Evolutionary conservation across 108 stramenopile species (phyloP).

Genomic region (Pseudonitzschia pungens): DNA sequence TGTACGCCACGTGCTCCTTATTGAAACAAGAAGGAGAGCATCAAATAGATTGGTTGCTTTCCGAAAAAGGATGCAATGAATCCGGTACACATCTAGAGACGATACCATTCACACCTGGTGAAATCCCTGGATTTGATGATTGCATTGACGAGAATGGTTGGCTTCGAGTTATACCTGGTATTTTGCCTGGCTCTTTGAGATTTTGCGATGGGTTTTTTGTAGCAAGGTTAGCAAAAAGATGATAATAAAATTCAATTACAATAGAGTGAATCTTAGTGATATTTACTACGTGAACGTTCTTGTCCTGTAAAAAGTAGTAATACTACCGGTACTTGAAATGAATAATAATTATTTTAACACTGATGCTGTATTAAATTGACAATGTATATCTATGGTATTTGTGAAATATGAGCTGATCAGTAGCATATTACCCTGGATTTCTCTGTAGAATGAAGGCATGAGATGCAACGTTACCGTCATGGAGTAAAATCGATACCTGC

Average conservation of each 20-base stretch:
- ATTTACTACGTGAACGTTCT: too few species aligned
- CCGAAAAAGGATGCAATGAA: slow-evolving; percentile 16
- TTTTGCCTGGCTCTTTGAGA: slow-evolving; percentile 44
- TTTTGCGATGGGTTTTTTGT: slow-evolving; percentile 84
- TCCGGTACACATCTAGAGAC: slow-evolving; percentile 33
- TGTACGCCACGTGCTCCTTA: slow-evolving; percentile 83
- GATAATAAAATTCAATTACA: background rate
- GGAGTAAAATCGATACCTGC: too few species aligned
- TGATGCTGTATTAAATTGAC: too few species aligned
- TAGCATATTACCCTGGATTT: too few species aligned
- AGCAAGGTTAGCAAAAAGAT: slow-evolving; percentile 44
- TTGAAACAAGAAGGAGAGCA: slow-evolving; percentile 74
- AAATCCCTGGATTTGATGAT: slow-evolving; percentile 81
- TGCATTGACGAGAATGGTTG: slow-evolving; percentile 79
- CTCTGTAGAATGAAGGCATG: too few species aligned
- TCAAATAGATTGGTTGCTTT: slow-evolving; percentile 64
- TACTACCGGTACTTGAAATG: too few species aligned
- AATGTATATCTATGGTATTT: too few species aligned
- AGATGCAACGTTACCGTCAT: background rate
- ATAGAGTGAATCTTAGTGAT: too few species aligned
- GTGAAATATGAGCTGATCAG: too few species aligned
- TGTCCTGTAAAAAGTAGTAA: too few species aligned
- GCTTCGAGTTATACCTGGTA: slow-evolving; percentile 72
- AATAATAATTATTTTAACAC: too few species aligned
- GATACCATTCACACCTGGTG: slow-evolving; percentile 55